Evolutionary conservation across 208 protist species (phyloP).

Genomic region (Trypanosoma mega): DNA sequence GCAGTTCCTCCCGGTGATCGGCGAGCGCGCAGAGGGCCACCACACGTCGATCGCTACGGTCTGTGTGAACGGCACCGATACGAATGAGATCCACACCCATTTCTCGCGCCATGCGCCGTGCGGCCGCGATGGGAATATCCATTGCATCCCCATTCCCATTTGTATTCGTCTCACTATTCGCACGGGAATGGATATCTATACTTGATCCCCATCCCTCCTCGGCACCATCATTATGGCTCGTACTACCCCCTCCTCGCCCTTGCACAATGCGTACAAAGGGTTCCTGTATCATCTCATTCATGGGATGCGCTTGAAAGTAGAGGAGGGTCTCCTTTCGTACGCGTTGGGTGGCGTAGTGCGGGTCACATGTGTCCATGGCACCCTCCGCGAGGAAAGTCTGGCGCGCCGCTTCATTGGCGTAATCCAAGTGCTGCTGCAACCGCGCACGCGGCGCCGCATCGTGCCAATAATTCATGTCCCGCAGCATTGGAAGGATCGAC

Average conservation of each 20-base stretch:
- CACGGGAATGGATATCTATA: too few species aligned
- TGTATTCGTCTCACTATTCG: too few species aligned
- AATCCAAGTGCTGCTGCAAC: conserved; percentile 43
- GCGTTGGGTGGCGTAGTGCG: conserved; percentile 59
- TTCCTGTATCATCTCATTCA: conserved; percentile 91
- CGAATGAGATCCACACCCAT: conserved; percentile 83
- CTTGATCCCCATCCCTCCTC: conserved; percentile 4
- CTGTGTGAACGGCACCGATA: conserved; percentile 61
- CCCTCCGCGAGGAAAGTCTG: conserved; percentile 67
- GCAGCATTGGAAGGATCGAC: conserved; percentile 47
- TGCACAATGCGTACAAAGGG: conserved; percentile 75
- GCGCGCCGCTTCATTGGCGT: conserved; percentile 38
- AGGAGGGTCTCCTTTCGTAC: conserved; percentile 80
- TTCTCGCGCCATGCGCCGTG: conserved; percentile 71
- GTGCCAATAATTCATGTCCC: conserved; percentile 75
- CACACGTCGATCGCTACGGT: conserved; percentile 71
- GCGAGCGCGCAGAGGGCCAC: conserved; percentile 75
- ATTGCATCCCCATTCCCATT: conserved; percentile 46
- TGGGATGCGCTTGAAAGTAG: conserved; percentile 83
- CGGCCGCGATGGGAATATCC: conserved; percentile 72
- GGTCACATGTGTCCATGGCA: conserved; percentile 70
- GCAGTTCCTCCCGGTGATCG: conserved; percentile 81
- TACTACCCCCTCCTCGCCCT: background rate
- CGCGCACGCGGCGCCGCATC: conserved; percentile 35
- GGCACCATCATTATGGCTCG: conserved; percentile 15